Percentiles rank a stretch among this genome's conserved stretches.
Evolutionary conservation across 2,329 filamentous ascomycete species (phyloP).

Genomic region (Hymenoscyphus repandus): DNA sequence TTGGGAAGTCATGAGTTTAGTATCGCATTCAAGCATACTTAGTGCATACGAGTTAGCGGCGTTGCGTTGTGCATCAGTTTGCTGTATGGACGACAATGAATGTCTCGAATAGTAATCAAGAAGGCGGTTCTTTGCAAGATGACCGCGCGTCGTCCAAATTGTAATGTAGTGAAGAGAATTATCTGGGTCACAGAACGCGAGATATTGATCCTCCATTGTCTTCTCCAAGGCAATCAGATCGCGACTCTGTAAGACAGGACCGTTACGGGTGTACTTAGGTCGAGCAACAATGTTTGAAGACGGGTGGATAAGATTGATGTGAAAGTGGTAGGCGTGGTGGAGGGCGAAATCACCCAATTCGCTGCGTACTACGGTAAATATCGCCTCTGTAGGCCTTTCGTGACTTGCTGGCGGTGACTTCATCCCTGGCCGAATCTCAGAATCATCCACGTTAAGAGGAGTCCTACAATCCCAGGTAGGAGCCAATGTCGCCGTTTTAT

Average conservation of each 20-base stretch:
- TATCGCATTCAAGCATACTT: constrained; percentile 31
- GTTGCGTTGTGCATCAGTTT: constrained; percentile 27
- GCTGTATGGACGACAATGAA: constrained; percentile 15
- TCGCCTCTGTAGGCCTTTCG: constrained; percentile 51
- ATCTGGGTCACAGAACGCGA: constrained; percentile 37
- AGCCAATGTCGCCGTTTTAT: constrained; percentile 31
- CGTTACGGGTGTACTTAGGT: too few relatives aligned
- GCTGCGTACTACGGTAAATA: constrained; percentile 52
- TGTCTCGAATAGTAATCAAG: constrained; percentile 26
- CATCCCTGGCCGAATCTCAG: constrained; percentile 51
- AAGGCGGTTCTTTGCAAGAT: constrained; percentile 26
- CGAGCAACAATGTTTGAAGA: too few relatives aligned
- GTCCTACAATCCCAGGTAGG: constrained; percentile 50
- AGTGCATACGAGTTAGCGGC: constrained; percentile 29
- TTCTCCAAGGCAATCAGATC: constrained; percentile 33
- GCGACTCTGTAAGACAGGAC: constrained; percentile 10
- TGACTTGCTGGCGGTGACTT: constrained; percentile 48
- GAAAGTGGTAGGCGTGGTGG: constrained; percentile 20
- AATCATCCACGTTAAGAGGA: constrained; percentile 58
- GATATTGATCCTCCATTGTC: constrained; percentile 37
- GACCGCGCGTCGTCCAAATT: constrained; percentile 23
- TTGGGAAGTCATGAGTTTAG: constrained; percentile 27
- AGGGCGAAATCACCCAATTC: constrained; percentile 46
- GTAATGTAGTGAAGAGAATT: constrained; percentile 34
- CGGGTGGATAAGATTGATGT: constrained; percentile 18